Conservation (phyloP, 1,139 yeast species). For the Barnettozyma hawaiiensis region DNA sequence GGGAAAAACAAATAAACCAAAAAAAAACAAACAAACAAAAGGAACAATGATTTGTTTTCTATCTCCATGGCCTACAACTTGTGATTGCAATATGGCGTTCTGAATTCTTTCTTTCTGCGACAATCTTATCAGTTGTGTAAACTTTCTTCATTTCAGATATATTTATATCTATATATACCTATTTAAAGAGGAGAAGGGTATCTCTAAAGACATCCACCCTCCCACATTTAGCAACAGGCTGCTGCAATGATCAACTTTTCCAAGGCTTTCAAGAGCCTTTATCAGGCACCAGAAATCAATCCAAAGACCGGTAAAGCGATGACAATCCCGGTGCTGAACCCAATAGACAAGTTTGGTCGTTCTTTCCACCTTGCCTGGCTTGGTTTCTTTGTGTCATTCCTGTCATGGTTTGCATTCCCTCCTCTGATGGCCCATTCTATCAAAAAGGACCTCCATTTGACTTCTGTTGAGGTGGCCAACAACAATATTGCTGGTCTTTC, state of each 20-base stretch:
- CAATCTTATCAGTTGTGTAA: no score
- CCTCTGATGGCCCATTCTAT: conserved; percentile 28
- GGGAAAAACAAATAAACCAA: no score
- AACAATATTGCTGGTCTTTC: conserved; percentile 30
- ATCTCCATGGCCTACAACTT: no score
- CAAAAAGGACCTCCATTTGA: conserved; percentile 25
- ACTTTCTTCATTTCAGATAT: no score
- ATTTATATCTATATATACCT: no score
- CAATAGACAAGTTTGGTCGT: conserved; percentile 26
- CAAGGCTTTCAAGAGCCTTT: conserved; percentile 6
- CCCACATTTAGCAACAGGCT: no score
- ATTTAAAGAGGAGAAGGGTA: no score
- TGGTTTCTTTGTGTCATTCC: conserved; percentile 31
- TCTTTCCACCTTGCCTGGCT: conserved; percentile 31
- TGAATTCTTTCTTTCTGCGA: no score
- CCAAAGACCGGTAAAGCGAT: conserved; percentile 28
- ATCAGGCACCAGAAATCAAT: conserved; percentile 26
- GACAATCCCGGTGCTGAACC: conserved; percentile 28
- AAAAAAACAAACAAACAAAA: no score
- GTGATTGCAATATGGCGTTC: no score
- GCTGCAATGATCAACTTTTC: conserved; percentile 4
- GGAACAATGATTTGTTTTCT: no score
- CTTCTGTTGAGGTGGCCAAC: conserved; percentile 29
- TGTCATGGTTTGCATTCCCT: conserved; percentile 34
- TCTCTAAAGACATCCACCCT: no score